These are phyloP conservation scores for Cutaneotrichosporon curvatum DNA, from an alignment of 1,284 basidiomycete genomes.

Conservation along the genomic window DNA sequence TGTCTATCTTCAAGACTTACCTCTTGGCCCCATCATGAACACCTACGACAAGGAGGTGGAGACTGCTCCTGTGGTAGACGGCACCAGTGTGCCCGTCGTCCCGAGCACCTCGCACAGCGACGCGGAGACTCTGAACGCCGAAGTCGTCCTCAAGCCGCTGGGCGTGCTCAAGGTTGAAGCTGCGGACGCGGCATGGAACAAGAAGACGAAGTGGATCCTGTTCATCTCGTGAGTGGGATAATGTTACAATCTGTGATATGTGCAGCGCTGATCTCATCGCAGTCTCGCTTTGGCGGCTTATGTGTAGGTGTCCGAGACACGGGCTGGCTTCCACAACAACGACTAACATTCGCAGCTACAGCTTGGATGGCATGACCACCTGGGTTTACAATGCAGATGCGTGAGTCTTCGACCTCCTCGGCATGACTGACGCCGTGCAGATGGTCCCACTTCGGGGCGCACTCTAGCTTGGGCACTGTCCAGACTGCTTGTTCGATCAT, in stretches of 20 bases:
- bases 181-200: constrained; percentile 39
- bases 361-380: constrained; percentile 60
- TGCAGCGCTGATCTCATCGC: background rate
- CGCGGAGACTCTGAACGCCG: too few species aligned
- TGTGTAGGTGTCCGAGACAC: constrained; percentile 42
- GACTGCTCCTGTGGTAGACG: too few species aligned
- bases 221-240: constrained; percentile 54
- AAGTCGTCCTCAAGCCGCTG: constrained; percentile 1
- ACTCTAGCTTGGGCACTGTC: constrained; percentile 61
- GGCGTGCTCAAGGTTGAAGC: constrained; percentile 41
- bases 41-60: too few species aligned
- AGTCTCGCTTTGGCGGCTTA: constrained; percentile 59
- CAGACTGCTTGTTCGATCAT: constrained; percentile 49
- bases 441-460: constrained; percentile 49
- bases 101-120: too few species aligned
- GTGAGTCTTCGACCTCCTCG: background rate
- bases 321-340: background rate
- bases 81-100: too few species aligned
- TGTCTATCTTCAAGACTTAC: too few species aligned
- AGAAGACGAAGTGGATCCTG: constrained; percentile 53
- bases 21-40: too few species aligned
- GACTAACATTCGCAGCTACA: constrained; percentile 47
- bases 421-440: background rate
- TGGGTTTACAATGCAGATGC: constrained; percentile 60
- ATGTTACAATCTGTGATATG: too few species aligned